Percentiles rank a stretch among this genome's conserved stretches.
Conservation (phyloP, 495 filamentous ascomycete species). For the Mycothermus thermophilus region DNA sequence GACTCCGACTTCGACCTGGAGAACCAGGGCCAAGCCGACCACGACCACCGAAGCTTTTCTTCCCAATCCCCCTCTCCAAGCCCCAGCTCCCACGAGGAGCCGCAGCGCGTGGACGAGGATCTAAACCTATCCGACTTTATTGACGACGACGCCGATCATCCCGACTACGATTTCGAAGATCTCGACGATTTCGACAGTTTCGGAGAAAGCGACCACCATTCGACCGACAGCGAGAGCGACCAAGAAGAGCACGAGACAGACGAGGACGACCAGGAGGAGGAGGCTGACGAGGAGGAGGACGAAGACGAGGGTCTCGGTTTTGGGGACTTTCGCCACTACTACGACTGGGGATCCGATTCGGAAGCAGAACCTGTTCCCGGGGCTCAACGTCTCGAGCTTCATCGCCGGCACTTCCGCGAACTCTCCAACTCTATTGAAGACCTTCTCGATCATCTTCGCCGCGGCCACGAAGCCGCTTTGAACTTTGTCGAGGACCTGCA, state of each 20-base stretch:
- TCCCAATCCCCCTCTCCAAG: too few relatives aligned
- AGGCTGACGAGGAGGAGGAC: background rate
- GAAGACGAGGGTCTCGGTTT: conserved; percentile 3
- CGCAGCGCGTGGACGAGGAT: too few relatives aligned
- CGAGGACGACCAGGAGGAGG: conserved; percentile 2
- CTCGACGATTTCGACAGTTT: background rate
- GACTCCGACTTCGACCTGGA: too few relatives aligned
- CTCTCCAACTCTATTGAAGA: background rate
- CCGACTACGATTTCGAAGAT: conserved; percentile 1
- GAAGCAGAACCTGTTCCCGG: too few relatives aligned
- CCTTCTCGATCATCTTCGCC: background rate
- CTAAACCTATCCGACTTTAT: too few relatives aligned
- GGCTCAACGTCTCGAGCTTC: too few relatives aligned
- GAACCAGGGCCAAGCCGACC: too few relatives aligned
- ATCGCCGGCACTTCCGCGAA: too few relatives aligned
- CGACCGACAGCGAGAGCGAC: background rate
- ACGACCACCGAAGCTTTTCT: too few relatives aligned
- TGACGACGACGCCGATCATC: background rate
- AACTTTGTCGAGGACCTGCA: background rate
- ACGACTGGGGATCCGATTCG: too few relatives aligned
- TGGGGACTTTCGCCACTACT: background rate
- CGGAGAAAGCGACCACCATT: too few relatives aligned
- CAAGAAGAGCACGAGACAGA: background rate
- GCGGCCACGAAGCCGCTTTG: background rate
- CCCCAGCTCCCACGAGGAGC: too few relatives aligned